These are phyloP conservation scores for Cadophora luteo-olivacea DNA, from an alignment of 2,329 filamentous ascomycete genomes.

Conservation along the genomic window DNA sequence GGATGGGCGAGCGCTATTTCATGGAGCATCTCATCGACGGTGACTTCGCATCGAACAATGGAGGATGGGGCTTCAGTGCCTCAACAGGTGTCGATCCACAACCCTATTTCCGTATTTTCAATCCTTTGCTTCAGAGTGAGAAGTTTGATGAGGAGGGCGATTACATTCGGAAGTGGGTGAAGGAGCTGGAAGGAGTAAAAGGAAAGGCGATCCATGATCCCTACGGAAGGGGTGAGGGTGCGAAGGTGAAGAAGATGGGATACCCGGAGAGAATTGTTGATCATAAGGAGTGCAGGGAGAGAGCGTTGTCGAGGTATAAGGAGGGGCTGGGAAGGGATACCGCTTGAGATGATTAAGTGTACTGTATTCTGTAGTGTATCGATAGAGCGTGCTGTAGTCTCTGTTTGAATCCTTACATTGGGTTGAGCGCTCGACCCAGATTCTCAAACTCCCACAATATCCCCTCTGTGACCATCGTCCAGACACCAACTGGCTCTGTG, in stretches of 20 bases:
- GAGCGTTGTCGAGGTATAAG: slow-evolving; percentile 75
- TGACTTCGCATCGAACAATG: slow-evolving; percentile 46
- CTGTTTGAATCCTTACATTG: background rate
- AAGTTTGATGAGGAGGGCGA: slow-evolving; percentile 81
- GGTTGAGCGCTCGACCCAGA: background rate
- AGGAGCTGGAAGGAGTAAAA: slow-evolving; percentile 69
- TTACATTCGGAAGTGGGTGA: slow-evolving; percentile 85
- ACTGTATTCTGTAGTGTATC: background rate
- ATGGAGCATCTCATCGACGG: slow-evolving; percentile 68
- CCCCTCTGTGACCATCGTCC: too few species aligned
- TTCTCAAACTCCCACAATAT: too few species aligned
- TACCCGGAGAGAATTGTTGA: slow-evolving; percentile 80
- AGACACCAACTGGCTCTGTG: too few species aligned
- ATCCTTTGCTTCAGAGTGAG: slow-evolving; percentile 83
- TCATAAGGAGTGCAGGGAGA: slow-evolving; percentile 72
- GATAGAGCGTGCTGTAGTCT: background rate
- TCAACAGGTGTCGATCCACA: slow-evolving; percentile 82
- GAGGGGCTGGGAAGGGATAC: slow-evolving; percentile 60
- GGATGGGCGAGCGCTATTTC: slow-evolving; percentile 80
- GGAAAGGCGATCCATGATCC: slow-evolving; percentile 82
- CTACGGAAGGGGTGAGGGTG: slow-evolving; percentile 66
- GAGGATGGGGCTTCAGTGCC: slow-evolving; percentile 55
- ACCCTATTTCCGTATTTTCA: slow-evolving; percentile 92
- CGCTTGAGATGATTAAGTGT: slow-evolving; percentile 15
- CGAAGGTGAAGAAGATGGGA: slow-evolving; percentile 66